Evolutionary conservation across 176 grass and related monocot genomes (phyloP).

Genomic region (Aegilops longissima): DNA sequence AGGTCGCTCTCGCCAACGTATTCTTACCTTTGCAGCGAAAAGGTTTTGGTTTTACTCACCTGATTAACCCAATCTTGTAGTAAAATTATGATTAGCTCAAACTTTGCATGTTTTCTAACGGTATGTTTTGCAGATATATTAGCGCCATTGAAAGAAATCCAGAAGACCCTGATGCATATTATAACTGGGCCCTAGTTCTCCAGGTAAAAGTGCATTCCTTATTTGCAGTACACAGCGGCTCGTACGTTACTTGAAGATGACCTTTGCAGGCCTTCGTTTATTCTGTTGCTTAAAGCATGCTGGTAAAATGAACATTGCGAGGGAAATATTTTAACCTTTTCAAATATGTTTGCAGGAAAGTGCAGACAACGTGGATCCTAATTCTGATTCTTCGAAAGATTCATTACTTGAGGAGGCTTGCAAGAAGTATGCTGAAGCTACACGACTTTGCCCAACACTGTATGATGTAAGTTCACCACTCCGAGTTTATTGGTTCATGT

Average conservation of each 20-base stretch:
- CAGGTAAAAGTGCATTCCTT: conserved; percentile 44
- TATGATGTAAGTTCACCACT: conserved; percentile 59
- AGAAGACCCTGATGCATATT: conserved; percentile 81
- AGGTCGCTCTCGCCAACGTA: conserved; percentile 73
- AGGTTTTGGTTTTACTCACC: conserved; percentile 33
- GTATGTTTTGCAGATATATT: conserved; percentile 56
- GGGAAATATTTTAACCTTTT: background rate
- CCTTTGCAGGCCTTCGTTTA: background rate
- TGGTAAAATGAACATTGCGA: background rate
- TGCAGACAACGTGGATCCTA: conserved; percentile 71
- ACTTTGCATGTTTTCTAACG: background rate
- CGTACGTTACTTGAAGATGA: background rate
- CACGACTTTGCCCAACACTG: conserved; percentile 64
- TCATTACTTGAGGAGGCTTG: conserved; percentile 84
- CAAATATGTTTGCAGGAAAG: conserved; percentile 60
- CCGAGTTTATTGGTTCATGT: background rate
- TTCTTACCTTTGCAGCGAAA: conserved; percentile 86
- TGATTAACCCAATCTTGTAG: background rate
- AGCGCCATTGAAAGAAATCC: conserved; percentile 83
- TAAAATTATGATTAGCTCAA: conserved; percentile 5
- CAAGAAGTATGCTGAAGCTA: conserved; percentile 85
- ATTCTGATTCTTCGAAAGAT: conserved; percentile 74
- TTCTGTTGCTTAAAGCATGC: background rate
- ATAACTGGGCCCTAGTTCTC: conserved; percentile 84
- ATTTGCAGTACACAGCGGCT: background rate